Evolutionary conservation across 2,329 filamentous ascomycete genomes (phyloP).

Genomic region (Aureobasidium sp.): DNA sequence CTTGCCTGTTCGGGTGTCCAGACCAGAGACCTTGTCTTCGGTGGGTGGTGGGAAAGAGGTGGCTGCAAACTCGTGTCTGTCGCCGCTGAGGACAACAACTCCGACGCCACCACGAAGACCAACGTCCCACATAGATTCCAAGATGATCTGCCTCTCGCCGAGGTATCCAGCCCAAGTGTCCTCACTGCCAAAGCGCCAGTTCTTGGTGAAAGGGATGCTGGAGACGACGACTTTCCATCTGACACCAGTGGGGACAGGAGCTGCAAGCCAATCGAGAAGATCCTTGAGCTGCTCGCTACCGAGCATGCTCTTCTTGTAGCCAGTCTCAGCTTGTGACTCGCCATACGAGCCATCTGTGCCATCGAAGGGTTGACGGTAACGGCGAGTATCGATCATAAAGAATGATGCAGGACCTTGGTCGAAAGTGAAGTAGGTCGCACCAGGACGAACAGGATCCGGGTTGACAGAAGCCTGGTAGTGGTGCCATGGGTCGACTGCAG

Average conservation of each 20-base stretch:
- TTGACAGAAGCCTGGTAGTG: constrained; percentile 82
- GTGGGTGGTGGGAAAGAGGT: constrained; percentile 59
- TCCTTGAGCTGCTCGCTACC: constrained; percentile 70
- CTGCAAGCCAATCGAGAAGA: constrained; percentile 66
- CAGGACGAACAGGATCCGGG: constrained; percentile 55
- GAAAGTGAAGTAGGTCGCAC: constrained; percentile 82
- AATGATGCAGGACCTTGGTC: constrained; percentile 84
- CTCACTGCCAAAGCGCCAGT: constrained; percentile 79
- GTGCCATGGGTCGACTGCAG: constrained; percentile 75
- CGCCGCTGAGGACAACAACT: constrained; percentile 79
- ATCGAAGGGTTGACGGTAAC: constrained; percentile 66
- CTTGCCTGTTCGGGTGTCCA: constrained; percentile 20
- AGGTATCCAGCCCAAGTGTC: constrained; percentile 96
- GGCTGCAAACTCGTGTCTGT: constrained; percentile 94
- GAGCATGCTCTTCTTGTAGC: constrained; percentile 69
- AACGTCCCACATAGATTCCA: constrained; percentile 89
- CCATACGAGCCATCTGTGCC: constrained; percentile 44
- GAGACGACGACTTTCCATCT: constrained; percentile 91
- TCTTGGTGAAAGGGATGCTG: constrained; percentile 92
- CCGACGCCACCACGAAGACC: constrained; percentile 59
- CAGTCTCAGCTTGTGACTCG: constrained; percentile 32
- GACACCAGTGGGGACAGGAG: constrained; percentile 65
- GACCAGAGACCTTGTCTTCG: constrained; percentile 36
- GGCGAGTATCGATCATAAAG: constrained; percentile 88
- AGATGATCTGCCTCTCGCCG: constrained; percentile 64